Base-by-base conservation (phyloP, 1,139 yeast species). In the Suhomyces wounanorum region DNA sequence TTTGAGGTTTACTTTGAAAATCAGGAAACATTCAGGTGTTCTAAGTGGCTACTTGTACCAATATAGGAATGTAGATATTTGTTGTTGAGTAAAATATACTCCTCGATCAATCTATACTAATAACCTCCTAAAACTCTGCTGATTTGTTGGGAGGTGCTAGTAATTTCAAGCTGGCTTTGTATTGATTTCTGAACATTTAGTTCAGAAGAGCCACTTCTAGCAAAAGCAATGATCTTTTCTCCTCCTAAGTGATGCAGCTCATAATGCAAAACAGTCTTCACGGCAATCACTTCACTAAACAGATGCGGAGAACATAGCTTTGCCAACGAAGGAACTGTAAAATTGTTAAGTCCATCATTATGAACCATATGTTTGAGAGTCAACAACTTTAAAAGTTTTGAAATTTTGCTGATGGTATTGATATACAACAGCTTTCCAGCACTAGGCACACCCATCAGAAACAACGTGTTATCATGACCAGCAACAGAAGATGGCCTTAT, bases 371-470 rank as follows among this genome's bases (percentile, higher is more conserved):
- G 63, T 45, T 65, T 67, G n/a, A 68, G 51, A 8, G 64, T 53
- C 36, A 68, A 49, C 6, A 60, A 45, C 26, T 56, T 56, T 25
- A 68, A 47, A 14, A 62, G 48, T 21, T 55, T 56, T 1, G 63
- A 54, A 1, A 69, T 59, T 31, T 55, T 55, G 28, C 53, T 43
- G 18, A 69, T 44, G 5, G 64, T 52, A 7, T 52, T 40, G 13
- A 60, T 57, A 44, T 62, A 67, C 13, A 53, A 44, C 8, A 47
- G 30, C 48, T 61, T 65, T 1, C 74, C 73, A 1, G 59, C 58
- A 44, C 54, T 55, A 8, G 55, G 53, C 2, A 49, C 51, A 0
- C 53, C 44, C 16, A 58, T 55, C 36, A 61, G 48, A 35, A 54
- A 55, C 7, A 50, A 54, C 44, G 60, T 59, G 13, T 54, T 58